These are phyloP conservation scores for Gymnopilus dilepis DNA, from an alignment of 768 basidiomycete genomes.

Conservation along the genomic window DNA sequence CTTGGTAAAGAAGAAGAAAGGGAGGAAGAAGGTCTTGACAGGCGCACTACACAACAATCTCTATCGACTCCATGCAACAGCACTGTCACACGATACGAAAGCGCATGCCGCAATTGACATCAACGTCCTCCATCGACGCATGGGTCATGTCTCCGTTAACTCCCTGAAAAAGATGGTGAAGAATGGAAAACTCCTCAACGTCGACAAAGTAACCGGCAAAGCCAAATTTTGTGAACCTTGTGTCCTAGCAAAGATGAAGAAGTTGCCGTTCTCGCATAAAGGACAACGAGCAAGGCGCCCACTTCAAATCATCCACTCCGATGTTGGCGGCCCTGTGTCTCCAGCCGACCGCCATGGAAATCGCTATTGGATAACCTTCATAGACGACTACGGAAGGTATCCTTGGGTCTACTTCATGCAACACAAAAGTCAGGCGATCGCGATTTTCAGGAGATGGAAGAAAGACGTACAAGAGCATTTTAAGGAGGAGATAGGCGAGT, in stretches of 20 bases:
- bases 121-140: constrained; percentile 12
- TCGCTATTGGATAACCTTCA: too few species aligned
- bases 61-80: constrained; percentile 7
- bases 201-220: not conserved
- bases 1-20: not conserved
- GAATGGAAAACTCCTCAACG: not conserved
- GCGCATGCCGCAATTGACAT: constrained; percentile 12
- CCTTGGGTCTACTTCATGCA: too few species aligned
- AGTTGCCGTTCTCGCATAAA: not conserved
- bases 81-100: not conserved
- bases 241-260: constrained; percentile 8
- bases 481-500: not conserved
- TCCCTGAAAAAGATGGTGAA: constrained; percentile 3
- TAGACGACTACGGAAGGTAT: too few species aligned
- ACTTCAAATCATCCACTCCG: constrained; percentile 15
- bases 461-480: not conserved
- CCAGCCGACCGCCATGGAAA: not conserved
- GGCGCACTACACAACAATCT: not conserved
- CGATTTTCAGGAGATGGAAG: not conserved
- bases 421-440: not conserved
- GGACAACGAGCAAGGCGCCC: constrained; percentile 3
- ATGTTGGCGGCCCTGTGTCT: constrained; percentile 19
- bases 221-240: constrained; percentile 7
- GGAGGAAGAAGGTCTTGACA: not conserved
- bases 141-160: constrained; percentile 8